Conservation (phyloP, 2,329 filamentous ascomycete species). For the Cercospora sp. region DNA sequence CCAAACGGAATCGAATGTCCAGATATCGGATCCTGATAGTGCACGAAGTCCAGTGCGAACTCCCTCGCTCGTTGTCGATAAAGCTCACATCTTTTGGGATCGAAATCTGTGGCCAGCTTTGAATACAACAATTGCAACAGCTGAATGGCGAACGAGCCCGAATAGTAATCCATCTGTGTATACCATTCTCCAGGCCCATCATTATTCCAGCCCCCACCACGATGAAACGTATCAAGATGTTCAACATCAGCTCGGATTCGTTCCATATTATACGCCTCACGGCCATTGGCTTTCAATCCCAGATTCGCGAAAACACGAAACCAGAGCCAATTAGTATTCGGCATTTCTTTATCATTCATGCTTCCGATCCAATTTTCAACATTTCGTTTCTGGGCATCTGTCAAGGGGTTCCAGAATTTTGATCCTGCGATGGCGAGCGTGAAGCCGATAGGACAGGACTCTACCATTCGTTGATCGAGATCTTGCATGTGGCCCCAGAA, state of each 20-base stretch:
- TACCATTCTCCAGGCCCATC: slow-evolving; percentile 72
- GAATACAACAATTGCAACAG: slow-evolving; percentile 76
- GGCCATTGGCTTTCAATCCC: slow-evolving; percentile 72
- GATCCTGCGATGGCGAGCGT: slow-evolving; percentile 66
- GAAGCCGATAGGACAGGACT: slow-evolving; percentile 78
- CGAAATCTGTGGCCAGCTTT: slow-evolving; percentile 65
- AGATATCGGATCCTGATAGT: slow-evolving; percentile 71
- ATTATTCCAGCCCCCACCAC: slow-evolving; percentile 77
- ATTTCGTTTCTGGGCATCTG: slow-evolving; percentile 62
- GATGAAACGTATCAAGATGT: slow-evolving; percentile 77
- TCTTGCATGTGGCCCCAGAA: slow-evolving; percentile 77
- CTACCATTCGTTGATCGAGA: slow-evolving; percentile 80
- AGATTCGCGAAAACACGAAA: slow-evolving; percentile 83
- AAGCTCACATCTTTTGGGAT: slow-evolving; percentile 64
- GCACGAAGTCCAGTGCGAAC: slow-evolving; percentile 69
- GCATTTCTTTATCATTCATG: slow-evolving; percentile 74
- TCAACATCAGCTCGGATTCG: slow-evolving; percentile 73
- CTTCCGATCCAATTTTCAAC: slow-evolving; percentile 72
- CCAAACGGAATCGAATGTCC: slow-evolving; percentile 74
- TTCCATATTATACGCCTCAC: slow-evolving; percentile 64
- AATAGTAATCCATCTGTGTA: slow-evolving; percentile 85
- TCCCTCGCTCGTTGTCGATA: slow-evolving; percentile 67
- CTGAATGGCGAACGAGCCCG: slow-evolving; percentile 78
- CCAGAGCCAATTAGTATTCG: slow-evolving; percentile 73
- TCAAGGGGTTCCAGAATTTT: slow-evolving; percentile 67